Base-by-base conservation (phyloP, 768 basidiomycete genomes). In the Pleurotus cornucopiae region DNA sequence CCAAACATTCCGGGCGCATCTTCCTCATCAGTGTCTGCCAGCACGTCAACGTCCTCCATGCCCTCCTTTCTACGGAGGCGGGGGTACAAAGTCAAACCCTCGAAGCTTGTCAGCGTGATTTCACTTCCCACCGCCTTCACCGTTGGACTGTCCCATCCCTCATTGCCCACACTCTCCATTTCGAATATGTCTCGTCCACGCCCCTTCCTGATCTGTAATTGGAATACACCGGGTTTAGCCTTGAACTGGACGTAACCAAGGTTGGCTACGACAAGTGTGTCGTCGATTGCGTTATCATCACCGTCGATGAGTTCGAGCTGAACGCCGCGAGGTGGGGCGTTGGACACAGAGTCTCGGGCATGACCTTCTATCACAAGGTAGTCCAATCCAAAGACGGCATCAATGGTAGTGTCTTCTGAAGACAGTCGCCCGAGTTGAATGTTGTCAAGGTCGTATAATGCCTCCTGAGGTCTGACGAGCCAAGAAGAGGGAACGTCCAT, bases 161-260 rank as follows among this genome's bases (percentile, higher is more conserved):
- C 85, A 57, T 86, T 91, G 0, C 95, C 95, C 4, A 88, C 87
- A 70, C 91, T 94, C 64, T 91, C 89, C 61, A 97, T 77, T 49
- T 74, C 73, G 68, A 85, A 98, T 13, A 98, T 83, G 14, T 94
- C 85, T 46, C 82, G 76, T 4, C 92, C 91, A 16, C 87, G 77
- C 0, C 96, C 95, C 30, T 83, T 77, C 1, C 95, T 81, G 53
- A 98, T 94, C 61, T 86, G 85, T 0, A 98, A 76, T 46, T 79
- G 75, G 74, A 89, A 95, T 0, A 91, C 85, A 1, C 97, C 97
- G 0, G 97, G 97, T 54, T 82, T 89, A 1, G 91, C 88, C 67
- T 93, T 94, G 75, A 98, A 94, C 66, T 99, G 97, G 54, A 98
- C 73, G 69, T 99, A 99, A 1, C 97, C 97, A 4, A 98, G 75